Conservation (phyloP, 2,329 filamentous ascomycete species). For the Hypoxylon sp. region DNA sequence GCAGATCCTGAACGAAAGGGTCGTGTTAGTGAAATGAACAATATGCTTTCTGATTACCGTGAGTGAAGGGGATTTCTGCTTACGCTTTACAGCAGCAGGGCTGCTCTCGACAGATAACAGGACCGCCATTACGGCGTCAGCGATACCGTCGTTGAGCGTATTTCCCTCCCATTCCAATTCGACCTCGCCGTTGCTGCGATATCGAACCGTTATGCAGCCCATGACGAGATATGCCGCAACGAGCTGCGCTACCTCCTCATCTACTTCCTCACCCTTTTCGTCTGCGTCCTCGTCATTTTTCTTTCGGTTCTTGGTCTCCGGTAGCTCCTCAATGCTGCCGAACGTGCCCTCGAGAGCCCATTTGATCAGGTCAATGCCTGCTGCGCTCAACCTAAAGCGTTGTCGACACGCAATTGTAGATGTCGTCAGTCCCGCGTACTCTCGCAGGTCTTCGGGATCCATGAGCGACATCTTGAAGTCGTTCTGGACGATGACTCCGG, state of each 20-base stretch:
- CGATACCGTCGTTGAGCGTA: constrained; percentile 95
- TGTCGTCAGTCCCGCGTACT: constrained; percentile 96
- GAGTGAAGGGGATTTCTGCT: constrained; percentile 44
- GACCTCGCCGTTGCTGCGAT: constrained; percentile 78
- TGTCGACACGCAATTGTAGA: constrained; percentile 95
- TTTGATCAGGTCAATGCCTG: constrained; percentile 87
- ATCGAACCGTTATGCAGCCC: constrained; percentile 87
- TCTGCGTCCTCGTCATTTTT: constrained; percentile 46
- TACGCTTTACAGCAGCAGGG: constrained; percentile 92
- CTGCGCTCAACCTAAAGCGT: constrained; percentile 84
- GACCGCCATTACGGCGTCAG: constrained; percentile 95
- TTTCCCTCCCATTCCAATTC: constrained; percentile 98
- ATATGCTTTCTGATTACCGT: constrained; percentile 13
- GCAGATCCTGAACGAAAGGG: constrained; percentile 67
- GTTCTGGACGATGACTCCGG: constrained; percentile 93
- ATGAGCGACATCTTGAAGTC: constrained; percentile 97
- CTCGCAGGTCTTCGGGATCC: constrained; percentile 93
- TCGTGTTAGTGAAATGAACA: constrained; percentile 49
- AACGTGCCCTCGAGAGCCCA: constrained; percentile 97
- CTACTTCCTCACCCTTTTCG: constrained; percentile 54
- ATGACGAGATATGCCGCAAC: constrained; percentile 75
- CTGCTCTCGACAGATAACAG: constrained; percentile 92
- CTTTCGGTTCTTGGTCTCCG: constrained; percentile 57
- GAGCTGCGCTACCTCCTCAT: constrained; percentile 68
- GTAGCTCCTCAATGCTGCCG: constrained; percentile 78